Base-by-base conservation (phyloP, 805 yeast genomes). In the Candida loeiensis region DNA sequence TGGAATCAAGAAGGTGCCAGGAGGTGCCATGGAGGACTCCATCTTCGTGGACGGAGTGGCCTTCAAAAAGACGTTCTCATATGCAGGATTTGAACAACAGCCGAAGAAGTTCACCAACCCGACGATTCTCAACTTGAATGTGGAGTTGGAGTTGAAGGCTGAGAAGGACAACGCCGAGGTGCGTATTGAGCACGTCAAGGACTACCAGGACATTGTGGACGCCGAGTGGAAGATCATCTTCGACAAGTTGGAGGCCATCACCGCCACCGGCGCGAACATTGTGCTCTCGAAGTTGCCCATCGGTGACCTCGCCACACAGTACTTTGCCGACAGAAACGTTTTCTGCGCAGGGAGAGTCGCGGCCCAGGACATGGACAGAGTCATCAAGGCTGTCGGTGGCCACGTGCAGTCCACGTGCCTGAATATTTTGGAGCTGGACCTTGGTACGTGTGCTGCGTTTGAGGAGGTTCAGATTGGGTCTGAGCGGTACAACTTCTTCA, bases 111-210 rank as follows among this genome's bases (percentile, higher is more conserved):
- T 93, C 60, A 54, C 55, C 14, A 72, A 86, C 61, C 96, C 99
- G 34, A 86, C 82, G 63, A 79, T 93, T 47, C 69, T 93, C 42
- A 78, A 82, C 53, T 73, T 93, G 56, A 93, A 93, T 58, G 90
- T 93, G 29, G 99, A 93, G 63, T 75, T 93, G 51, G 99, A 93
- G 69, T 78, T 93, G 58, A 93, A 93, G 69, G 98, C 98, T 1
- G 99, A 93, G 69, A 91, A 89, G 71, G 99, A 93, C 63, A 93
- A 93, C 59, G 99, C 99, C 7, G 99, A 93, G 71, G 98, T 93
- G 24, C 79, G 99, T 51, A 93, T 93, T 37, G 95, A 87, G 55
- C 84, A 89, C 61, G 97, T 93, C 41, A 76, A 79, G 43, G 97
- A 91, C 54, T 93, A 93, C 66, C 99, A 93, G 70, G 88, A 83